Evolutionary conservation across 768 basidiomycete species (phyloP), one percentile per base, ranked within the genome.

Genomic region (Daedaleopsis nitida): DNA sequence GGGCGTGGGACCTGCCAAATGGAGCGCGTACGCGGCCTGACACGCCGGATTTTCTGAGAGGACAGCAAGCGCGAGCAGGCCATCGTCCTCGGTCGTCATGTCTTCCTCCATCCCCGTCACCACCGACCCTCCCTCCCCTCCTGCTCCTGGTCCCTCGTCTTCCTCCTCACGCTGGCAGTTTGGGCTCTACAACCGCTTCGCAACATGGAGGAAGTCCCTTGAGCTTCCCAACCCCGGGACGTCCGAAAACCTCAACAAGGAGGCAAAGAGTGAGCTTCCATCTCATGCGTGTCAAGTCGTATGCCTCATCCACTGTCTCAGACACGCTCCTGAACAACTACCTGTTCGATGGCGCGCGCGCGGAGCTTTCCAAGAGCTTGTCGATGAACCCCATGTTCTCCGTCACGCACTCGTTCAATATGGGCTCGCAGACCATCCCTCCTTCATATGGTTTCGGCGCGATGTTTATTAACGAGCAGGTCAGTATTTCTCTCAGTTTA

Each of bases 381-480:
- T 96, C 94, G 32, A 83, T 90, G 74, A 92, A 86, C 74, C 97
- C 97, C n/a, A 86, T 92, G 53, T 98, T 98, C 85, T 96, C 98
- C 80, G 91, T 98, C 68, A 96, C 95, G 62, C 97, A 99, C 75
- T 92, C 94, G 23, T 98, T 99, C 78, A 82, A 88, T 60, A 80
- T 98, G 59, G 97, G 94, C 19, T 94, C 93, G 19, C 89, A 91
- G 74, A 85, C 87, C n/a, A 75, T 81, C 0, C 85, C 93, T 1
- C 84, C 96, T 14, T 90, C 89, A 34, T 99, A 99, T 77, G 95
- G 94, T 75, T 98, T 98, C 72, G 92, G 91, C 59, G 94, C 95
- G 11, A 84, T 97, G 53, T 98, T 89, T 76, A 95, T 91, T 14
- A 96, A 88, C 69, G 82, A 86, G 68, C 82, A 83, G 73, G 96